Evolutionary conservation across 2,329 filamentous ascomycete species (phyloP).

Genomic region (Cephalotrichum gorgonifer): DNA sequence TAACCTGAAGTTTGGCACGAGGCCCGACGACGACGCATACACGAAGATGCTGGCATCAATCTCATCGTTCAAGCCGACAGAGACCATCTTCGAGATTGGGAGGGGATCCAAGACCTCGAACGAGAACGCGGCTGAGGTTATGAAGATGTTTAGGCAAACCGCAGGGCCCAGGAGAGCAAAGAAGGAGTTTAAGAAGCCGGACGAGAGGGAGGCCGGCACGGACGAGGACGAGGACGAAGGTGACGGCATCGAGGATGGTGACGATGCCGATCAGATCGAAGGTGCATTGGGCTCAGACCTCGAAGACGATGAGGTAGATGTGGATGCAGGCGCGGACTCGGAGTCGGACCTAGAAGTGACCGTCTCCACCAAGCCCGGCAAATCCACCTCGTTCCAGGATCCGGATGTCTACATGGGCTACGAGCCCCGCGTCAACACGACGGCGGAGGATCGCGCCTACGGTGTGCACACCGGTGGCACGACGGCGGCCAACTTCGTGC

Average conservation of each 20-base stretch:
- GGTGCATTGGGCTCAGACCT: constrained; percentile 15
- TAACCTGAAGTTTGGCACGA: constrained; percentile 68
- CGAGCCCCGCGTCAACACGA: constrained; percentile 68
- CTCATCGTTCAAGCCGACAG: constrained; percentile 76
- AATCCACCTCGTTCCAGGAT: constrained; percentile 62
- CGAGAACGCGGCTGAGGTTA: constrained; percentile 61
- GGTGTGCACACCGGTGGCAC: constrained; percentile 68
- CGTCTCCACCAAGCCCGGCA: constrained; percentile 48
- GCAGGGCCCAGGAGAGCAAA: constrained; percentile 48
- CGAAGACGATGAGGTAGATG: constrained; percentile 31
- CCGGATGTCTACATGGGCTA: constrained; percentile 95
- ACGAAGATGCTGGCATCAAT: constrained; percentile 83
- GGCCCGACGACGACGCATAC: constrained; percentile 50
- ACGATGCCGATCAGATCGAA: constrained; percentile 7
- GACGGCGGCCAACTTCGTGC: constrained; percentile 62
- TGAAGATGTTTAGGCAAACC: constrained; percentile 60
- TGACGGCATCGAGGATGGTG: constrained; percentile 19
- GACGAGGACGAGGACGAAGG: constrained; percentile 18
- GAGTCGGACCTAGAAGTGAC: constrained; percentile 62
- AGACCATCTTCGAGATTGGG: constrained; percentile 95
- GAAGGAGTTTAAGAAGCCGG: constrained; percentile 25
- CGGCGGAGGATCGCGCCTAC: constrained; percentile 84
- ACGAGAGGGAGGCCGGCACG: constrained; percentile 16
- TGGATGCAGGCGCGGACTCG: constrained; percentile 35
- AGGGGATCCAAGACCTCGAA: constrained; percentile 54